Base-by-base conservation (phyloP, 2,329 filamentous ascomycete genomes). In the Amylocarpus encephaloides region DNA sequence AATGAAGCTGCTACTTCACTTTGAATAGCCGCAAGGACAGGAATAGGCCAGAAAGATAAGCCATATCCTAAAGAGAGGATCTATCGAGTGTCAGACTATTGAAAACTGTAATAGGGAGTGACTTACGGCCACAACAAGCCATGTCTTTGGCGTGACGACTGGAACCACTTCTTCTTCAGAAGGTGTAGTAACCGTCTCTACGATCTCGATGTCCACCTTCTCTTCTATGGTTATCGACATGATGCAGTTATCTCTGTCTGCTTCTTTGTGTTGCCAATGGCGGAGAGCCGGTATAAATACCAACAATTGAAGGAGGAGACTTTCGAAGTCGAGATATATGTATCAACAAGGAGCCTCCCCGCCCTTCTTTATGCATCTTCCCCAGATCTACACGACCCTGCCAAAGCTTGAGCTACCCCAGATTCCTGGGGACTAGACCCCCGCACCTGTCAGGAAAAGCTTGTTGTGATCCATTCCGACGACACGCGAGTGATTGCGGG, bases 31-130 rank as follows among this genome's bases (percentile, higher is more conserved):
- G 62, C 66, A 34, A 70, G 51, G 6, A 62, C 56, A 2, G 67
- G 67, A 1, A 70, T 64, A 43, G 69, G 68, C 66, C 68, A 70
- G 52, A 70, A 70, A 6, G 66, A 68, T 46, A 70, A 65, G 36
- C 67, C 67, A 49, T 70, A 68, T 6, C 63, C 65, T 36, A 66
- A 51, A 0, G 67, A 59, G 10, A 70, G 58, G 48, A 70, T 69
- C 50, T 52, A 30, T 12, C 16, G 7, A 16, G 19, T 47, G 18
- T 48, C 26, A 43, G 42, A 33, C 5, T 32, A 11, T 47, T 38
- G 13, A 26, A 16, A 1, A 30, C 5, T 10, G 30, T 10, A 10
- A 18, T n/a, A 42, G 16, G 9, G 10, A 16, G 29, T 7, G 12
- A 43, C 47, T 38, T 39, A 53, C 50, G 52, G 61, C 52, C 29